Percentiles rank a stretch among this genome's conserved stretches.
Evolutionary conservation across 139 green algal genomes (phyloP).

Genomic region (Volvox africanus): DNA sequence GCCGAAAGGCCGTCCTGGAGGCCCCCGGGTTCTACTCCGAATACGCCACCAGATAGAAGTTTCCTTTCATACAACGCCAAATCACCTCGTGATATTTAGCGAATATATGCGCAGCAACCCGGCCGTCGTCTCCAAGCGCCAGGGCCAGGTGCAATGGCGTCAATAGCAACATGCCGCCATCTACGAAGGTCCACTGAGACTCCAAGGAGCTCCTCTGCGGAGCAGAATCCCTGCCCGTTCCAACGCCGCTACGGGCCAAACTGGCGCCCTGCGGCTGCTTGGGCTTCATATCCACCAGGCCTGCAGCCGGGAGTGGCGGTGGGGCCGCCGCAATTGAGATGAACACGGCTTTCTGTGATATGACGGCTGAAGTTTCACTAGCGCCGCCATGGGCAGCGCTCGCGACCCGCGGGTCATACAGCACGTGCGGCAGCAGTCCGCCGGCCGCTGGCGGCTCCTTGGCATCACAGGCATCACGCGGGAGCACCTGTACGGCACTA

Average conservation of each 20-base stretch:
- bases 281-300: no score
- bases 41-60: no score
- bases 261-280: neutral
- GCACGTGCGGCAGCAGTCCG: neutral
- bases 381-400: neutral
- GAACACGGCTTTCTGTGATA: neutral
- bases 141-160: slow-evolving; percentile 27
- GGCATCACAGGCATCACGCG: neutral
- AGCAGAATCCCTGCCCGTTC: neutral
- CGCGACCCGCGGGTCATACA: neutral
- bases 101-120: neutral
- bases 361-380: neutral
- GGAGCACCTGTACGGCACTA: neutral
- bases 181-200: neutral
- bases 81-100: neutral
- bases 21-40: no score
- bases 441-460: neutral
- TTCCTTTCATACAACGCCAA: no score
- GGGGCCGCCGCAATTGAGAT: no score
- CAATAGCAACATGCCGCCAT: slow-evolving; percentile 15
- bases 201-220: neutral
- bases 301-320: no score
- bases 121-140: slow-evolving; percentile 10
- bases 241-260: neutral
- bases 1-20: no score